Conservation (phyloP, 2,329 filamentous ascomycete species). For the Colletotrichum navitas region DNA sequence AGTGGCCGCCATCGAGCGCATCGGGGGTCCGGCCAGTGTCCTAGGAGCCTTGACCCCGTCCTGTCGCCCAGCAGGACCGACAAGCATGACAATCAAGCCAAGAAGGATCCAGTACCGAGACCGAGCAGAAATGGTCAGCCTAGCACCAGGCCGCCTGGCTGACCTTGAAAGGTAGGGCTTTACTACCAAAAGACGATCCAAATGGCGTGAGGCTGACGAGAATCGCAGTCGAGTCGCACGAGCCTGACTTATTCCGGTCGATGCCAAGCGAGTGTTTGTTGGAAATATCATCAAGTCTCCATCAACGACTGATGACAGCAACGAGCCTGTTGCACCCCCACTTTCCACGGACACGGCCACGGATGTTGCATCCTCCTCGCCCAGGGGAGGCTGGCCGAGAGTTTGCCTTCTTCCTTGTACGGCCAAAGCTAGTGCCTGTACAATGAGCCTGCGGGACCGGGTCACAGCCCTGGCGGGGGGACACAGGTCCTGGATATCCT, state of each 20-base stretch:
- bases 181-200: neutral
- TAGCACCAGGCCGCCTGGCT: slow-evolving; percentile 6
- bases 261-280: neutral
- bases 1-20: neutral
- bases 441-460: neutral
- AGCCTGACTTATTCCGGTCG: neutral
- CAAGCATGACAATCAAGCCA: slow-evolving; percentile 7
- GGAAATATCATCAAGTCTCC: neutral
- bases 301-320: neutral
- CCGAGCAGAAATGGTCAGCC: slow-evolving; percentile 1
- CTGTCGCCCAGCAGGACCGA: neutral
- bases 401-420: neutral
- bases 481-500: neutral
- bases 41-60: neutral
- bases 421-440: neutral
- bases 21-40: neutral
- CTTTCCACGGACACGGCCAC: neutral
- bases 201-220: neutral
- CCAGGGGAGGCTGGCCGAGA: neutral
- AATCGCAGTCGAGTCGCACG: neutral
- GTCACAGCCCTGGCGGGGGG: neutral
- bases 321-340: neutral
- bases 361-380: slow-evolving; percentile 1
- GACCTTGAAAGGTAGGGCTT: slow-evolving; percentile 1
- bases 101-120: neutral